phyloP scores from a whole-genome alignment of 331 rosid species.

The Spiraea crenata region DNA sequence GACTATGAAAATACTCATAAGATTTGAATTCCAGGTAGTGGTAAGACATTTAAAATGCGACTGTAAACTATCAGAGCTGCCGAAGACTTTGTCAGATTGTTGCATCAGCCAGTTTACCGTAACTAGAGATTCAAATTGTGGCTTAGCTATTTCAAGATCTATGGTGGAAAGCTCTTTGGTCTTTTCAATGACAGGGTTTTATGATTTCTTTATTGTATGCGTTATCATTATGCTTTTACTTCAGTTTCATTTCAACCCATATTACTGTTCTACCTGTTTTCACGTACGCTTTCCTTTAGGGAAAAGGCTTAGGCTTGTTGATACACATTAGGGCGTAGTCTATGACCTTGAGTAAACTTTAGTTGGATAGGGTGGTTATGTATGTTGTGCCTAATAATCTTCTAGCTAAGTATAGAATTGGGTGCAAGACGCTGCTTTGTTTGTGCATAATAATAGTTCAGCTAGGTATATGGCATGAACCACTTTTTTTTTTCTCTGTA shows the following conservation, averaged over 20 bases:
- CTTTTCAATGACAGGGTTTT: slow-evolving; percentile 73
- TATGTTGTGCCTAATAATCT: background rate
- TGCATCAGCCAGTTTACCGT: slow-evolving; percentile 80
- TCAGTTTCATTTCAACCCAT: background rate
- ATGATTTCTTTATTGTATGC: slow-evolving; percentile 4
- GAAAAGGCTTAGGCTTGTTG: background rate
- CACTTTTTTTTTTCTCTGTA: slow-evolving; percentile 25
- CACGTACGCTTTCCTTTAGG: no score
- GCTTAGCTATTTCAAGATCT: slow-evolving; percentile 97
- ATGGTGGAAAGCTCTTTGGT: slow-evolving; percentile 92
- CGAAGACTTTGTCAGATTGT: slow-evolving; percentile 76
- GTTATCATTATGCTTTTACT: background rate
- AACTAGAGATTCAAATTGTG: slow-evolving; percentile 92
- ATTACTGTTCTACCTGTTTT: background rate
- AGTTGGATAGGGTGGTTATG: background rate
- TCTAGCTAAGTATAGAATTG: background rate
- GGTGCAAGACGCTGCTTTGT: background rate
- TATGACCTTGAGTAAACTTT: background rate
- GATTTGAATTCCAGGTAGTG: slow-evolving; percentile 69
- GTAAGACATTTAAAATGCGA: slow-evolving; percentile 94
- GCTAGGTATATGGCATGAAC: slow-evolving; percentile 13
- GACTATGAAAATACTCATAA: slow-evolving; percentile 23
- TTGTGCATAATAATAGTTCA: no score
- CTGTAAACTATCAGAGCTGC: slow-evolving; percentile 94
- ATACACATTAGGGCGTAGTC: background rate